Conservation (phyloP, 1,284 basidiomycete genomes). For the Microbotryum saponariae region DNA sequence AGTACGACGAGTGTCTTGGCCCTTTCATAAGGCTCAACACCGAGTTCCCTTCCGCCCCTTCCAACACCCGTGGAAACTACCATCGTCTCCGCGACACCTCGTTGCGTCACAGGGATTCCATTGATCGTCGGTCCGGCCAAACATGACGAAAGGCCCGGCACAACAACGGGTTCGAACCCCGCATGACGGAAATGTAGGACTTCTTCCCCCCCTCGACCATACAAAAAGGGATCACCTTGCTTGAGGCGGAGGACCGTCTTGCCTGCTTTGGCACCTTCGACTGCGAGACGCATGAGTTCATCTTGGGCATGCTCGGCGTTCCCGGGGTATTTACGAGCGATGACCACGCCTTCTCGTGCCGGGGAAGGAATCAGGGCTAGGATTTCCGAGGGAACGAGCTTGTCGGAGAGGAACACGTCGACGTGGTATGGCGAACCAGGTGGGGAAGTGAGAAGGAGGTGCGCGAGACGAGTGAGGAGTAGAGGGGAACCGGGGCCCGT, state of each 20-base stretch:
- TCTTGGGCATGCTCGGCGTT: slow-evolving; percentile 90
- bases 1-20: slow-evolving; percentile 71
- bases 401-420: slow-evolving; percentile 78
- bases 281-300: slow-evolving; percentile 85
- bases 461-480: slow-evolving; percentile 79
- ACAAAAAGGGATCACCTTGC: slow-evolving; percentile 93
- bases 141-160: slow-evolving; percentile 83
- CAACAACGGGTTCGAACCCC: slow-evolving; percentile 71
- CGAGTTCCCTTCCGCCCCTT: slow-evolving; percentile 71
- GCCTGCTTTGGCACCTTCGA: slow-evolving; percentile 70
- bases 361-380: slow-evolving; percentile 68
- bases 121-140: slow-evolving; percentile 83
- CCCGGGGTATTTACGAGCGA: slow-evolving; percentile 94
- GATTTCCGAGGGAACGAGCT: slow-evolving; percentile 87
- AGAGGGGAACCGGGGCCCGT: slow-evolving; percentile 92
- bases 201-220: slow-evolving; percentile 90
- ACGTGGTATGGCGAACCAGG: slow-evolving; percentile 52
- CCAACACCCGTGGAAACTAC: slow-evolving; percentile 91
- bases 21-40: slow-evolving; percentile 77
- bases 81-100: slow-evolving; percentile 83
- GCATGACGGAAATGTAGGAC: slow-evolving; percentile 76
- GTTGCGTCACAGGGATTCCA: slow-evolving; percentile 87
- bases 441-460: slow-evolving; percentile 59
- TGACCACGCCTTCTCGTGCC: slow-evolving; percentile 47
- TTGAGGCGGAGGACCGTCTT: slow-evolving; percentile 86